Evolutionary conservation across 2,329 filamentous ascomycete genomes (phyloP).

Genomic region (Westerdykella ornata): DNA sequence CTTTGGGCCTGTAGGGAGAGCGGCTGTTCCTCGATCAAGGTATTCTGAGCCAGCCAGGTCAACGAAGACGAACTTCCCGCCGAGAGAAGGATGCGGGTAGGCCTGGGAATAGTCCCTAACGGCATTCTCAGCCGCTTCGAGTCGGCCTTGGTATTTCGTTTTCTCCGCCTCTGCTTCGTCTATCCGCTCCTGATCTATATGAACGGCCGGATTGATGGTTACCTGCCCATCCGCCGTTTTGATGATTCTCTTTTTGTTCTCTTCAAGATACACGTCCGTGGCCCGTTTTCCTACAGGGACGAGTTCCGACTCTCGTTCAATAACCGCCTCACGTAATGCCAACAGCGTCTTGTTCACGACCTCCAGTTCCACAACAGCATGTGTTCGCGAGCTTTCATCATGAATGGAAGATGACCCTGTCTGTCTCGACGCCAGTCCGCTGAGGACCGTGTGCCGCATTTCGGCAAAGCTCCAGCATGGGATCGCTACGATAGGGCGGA

Average conservation of each 20-base stretch:
- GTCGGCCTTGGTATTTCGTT: conserved; percentile 26
- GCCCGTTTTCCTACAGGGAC: conserved; percentile 42
- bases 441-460: conserved; percentile 23
- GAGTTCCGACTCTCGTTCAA: conserved; percentile 41
- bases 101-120: conserved; percentile 21
- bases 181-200: conserved; percentile 35
- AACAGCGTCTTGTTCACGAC: conserved; percentile 36
- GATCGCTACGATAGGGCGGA: conserved; percentile 34
- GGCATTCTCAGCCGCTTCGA: conserved; percentile 33
- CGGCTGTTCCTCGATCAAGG: conserved; percentile 25
- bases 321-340: conserved; percentile 33
- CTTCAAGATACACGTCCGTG: conserved; percentile 38
- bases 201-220: conserved; percentile 31
- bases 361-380: conserved; percentile 42
- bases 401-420: conserved; percentile 39
- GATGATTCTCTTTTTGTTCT: conserved; percentile 30
- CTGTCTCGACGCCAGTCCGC: conserved; percentile 26
- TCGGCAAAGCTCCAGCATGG: conserved; percentile 36
- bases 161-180: conserved; percentile 39
- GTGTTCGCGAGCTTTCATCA: conserved; percentile 43
- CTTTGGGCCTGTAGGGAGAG: conserved; percentile 13
- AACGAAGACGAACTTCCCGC: conserved; percentile 42
- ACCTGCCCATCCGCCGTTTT: conserved; percentile 29
- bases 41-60: conserved; percentile 45
- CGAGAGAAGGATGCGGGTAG: conserved; percentile 26